These are phyloP conservation scores for Bocquillonia castaneifolia DNA, from an alignment of 441 rosid species.

Conservation along the genomic window DNA sequence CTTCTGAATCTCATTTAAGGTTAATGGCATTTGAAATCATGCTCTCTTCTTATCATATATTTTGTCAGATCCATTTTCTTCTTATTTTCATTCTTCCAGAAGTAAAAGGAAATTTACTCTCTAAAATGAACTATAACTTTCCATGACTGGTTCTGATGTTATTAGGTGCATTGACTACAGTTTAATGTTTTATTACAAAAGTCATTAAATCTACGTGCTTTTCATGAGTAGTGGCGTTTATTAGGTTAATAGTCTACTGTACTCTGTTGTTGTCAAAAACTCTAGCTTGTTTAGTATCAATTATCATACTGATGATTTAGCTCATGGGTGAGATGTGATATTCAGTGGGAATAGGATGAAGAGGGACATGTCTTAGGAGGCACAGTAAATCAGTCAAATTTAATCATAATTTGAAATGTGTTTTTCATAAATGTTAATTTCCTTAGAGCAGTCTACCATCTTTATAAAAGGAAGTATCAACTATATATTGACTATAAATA, in stretches of 20 bases:
- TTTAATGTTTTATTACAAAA: background rate
- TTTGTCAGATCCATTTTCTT: constrained; percentile 1
- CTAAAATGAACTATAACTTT: background rate
- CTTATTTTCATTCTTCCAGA: constrained; percentile 15
- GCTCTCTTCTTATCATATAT: constrained; percentile 9
- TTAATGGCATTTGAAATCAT: constrained; percentile 28
- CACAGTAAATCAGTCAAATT: background rate
- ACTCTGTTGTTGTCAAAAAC: background rate
- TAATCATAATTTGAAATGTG: background rate
- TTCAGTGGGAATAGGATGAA: background rate
- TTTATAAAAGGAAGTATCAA: background rate
- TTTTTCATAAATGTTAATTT: background rate
- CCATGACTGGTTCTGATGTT: background rate
- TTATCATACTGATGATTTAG: background rate
- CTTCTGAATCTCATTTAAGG: constrained; percentile 82
- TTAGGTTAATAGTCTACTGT: background rate
- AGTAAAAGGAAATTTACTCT: background rate
- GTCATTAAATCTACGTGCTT: background rate
- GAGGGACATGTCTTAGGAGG: background rate
- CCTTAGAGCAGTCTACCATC: background rate
- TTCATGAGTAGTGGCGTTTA: background rate
- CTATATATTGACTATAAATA: background rate
- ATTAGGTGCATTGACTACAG: background rate
- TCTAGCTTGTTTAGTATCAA: background rate
- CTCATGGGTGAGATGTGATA: background rate